These are phyloP conservation scores for Magnaporthiopsis rhizophila DNA, from an alignment of 2,329 filamentous ascomycete species.

Conservation along the genomic window DNA sequence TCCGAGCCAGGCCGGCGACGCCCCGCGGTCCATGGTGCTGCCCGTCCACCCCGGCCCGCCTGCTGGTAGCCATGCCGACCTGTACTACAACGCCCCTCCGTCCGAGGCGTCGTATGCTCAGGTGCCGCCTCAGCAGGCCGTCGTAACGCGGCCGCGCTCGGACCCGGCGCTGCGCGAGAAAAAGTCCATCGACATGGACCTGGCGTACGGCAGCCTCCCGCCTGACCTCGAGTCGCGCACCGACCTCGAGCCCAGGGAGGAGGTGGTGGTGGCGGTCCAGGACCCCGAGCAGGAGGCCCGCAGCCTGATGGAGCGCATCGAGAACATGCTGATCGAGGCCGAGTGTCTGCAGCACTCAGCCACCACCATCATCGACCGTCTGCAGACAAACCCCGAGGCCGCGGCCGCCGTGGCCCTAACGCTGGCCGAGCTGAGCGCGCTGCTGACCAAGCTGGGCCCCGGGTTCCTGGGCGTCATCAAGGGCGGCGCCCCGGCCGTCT, in stretches of 20 bases:
- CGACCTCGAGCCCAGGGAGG: slow-evolving; percentile 32
- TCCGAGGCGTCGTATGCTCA: neutral
- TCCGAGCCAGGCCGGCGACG: slow-evolving; percentile 1
- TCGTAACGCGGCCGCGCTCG: slow-evolving; percentile 31
- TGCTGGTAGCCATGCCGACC: neutral
- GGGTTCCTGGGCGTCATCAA: slow-evolving; percentile 70
- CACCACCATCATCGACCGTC: slow-evolving; percentile 69
- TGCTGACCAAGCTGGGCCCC: slow-evolving; percentile 78
- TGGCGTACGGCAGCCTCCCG: slow-evolving; percentile 81
- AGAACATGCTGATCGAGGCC: slow-evolving; percentile 73
- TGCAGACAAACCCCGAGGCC: slow-evolving; percentile 67
- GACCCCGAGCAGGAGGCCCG: slow-evolving; percentile 30
- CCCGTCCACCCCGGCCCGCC: neutral
- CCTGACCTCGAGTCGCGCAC: slow-evolving; percentile 51
- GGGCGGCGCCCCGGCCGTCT: slow-evolving; percentile 73
- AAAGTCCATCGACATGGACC: slow-evolving; percentile 73
- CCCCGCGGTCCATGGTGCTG: neutral
- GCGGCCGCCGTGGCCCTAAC: slow-evolving; percentile 91
- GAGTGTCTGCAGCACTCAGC: slow-evolving; percentile 84
- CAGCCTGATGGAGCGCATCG: slow-evolving; percentile 63
- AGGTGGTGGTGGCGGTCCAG: slow-evolving; percentile 52
- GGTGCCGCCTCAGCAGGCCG: slow-evolving; percentile 1
- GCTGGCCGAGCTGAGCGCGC: slow-evolving; percentile 78
- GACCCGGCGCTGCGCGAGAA: slow-evolving; percentile 23
- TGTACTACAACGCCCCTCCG: slow-evolving; percentile 1